These are phyloP conservation scores for Chlorella sp. DNA, from an alignment of 139 green algal species.

Conservation along the genomic window DNA sequence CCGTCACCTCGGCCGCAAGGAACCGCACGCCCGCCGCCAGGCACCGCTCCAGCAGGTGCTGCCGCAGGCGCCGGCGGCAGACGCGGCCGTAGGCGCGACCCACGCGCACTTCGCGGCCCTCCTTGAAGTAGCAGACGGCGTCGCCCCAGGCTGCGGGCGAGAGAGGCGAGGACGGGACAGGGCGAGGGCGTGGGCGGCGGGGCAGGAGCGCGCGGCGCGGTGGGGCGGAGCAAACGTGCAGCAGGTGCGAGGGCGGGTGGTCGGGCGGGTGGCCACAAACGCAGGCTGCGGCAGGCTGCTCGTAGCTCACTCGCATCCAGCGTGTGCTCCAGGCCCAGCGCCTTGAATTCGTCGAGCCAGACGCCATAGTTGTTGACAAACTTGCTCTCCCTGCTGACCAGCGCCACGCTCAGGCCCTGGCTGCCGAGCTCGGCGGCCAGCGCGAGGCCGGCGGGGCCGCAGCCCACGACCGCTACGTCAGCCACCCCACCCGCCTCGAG, in stretches of 20 bases:
- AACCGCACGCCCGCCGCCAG: constrained; percentile 65
- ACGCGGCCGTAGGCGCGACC: constrained; percentile 90
- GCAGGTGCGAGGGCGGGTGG: too few relatives aligned
- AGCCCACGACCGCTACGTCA: constrained; percentile 84
- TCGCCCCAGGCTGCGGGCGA: constrained; percentile 30
- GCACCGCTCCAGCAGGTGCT: constrained; percentile 55
- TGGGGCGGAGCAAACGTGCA: too few relatives aligned
- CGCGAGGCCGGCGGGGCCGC: constrained; percentile 88
- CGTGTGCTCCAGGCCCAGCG: constrained; percentile 85
- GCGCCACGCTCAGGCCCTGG: constrained; percentile 73
- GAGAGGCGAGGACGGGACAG: neutral
- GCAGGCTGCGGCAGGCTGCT: too few relatives aligned
- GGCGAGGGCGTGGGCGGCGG: too few relatives aligned
- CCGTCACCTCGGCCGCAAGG: constrained; percentile 43
- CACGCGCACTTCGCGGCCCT: constrained; percentile 66
- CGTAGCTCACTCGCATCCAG: constrained; percentile 84
- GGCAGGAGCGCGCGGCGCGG: too few relatives aligned
- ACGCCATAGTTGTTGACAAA: constrained; percentile 98
- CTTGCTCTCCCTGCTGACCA: constrained; percentile 59
- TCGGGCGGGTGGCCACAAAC: too few relatives aligned
- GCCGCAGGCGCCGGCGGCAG: constrained; percentile 50
- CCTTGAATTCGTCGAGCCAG: constrained; percentile 97
- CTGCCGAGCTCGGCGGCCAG: constrained; percentile 84
- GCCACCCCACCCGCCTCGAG: constrained; percentile 23
- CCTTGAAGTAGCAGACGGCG: constrained; percentile 88